Conservation (phyloP, 306 rosid genomes). For the Vigna hirtella region DNA sequence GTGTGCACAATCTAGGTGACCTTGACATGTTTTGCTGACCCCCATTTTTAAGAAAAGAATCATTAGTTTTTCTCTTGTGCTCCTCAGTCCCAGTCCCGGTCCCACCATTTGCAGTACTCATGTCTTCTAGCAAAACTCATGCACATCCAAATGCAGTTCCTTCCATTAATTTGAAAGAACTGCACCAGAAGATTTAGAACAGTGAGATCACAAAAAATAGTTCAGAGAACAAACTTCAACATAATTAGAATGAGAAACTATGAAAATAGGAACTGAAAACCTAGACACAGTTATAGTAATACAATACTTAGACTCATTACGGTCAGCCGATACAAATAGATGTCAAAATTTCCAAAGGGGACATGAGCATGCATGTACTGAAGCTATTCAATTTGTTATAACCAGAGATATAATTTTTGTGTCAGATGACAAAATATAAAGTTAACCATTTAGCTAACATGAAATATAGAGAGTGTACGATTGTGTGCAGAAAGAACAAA, state of each 20-base stretch:
- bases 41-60: constrained; percentile 42
- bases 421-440: constrained; percentile 32
- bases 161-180: constrained; percentile 38
- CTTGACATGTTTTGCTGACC: constrained; percentile 24
- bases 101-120: constrained; percentile 53
- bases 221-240: background rate
- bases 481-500: constrained; percentile 13
- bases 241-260: background rate
- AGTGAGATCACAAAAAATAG: constrained; percentile 9
- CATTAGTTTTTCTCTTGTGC: constrained; percentile 46
- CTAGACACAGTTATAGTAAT: background rate
- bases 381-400: background rate
- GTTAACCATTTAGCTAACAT: constrained; percentile 26
- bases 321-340: background rate
- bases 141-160: constrained; percentile 41
- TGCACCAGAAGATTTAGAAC: constrained; percentile 23
- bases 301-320: background rate
- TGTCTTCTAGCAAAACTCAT: constrained; percentile 31
- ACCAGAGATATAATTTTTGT: background rate
- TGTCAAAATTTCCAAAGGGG: constrained; percentile 1
- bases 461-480: background rate
- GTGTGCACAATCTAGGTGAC: constrained; percentile 37
- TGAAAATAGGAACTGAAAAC: constrained; percentile 9
- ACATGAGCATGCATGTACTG: background rate
- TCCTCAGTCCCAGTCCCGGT: constrained; percentile 43